Conservation (phyloP, 2,329 filamentous ascomycete species). For the Sarocladiaceae sp. region DNA sequence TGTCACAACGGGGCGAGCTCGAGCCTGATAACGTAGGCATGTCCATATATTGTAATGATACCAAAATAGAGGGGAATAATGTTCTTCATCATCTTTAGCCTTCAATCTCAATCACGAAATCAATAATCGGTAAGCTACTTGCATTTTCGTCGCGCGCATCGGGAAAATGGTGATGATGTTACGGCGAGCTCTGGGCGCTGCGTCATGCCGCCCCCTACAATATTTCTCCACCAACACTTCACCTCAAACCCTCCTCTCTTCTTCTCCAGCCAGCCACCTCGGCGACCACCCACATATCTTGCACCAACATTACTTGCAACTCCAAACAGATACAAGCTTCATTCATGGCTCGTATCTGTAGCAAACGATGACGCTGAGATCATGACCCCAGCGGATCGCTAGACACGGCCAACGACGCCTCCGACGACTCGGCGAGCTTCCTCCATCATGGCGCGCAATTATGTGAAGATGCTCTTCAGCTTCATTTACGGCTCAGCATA, state of each 20-base stretch:
- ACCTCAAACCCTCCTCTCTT: background rate
- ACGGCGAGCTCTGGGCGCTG: background rate
- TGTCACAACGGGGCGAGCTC: background rate
- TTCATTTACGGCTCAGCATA: conserved; percentile 81
- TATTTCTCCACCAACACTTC: background rate
- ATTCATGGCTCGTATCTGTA: conserved; percentile 4
- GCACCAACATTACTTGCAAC: background rate
- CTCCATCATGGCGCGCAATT: conserved; percentile 31
- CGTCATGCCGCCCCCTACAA: background rate
- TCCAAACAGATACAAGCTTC: background rate
- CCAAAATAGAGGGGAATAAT: background rate
- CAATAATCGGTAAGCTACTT: no score
- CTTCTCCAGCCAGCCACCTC: background rate
- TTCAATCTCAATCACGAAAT: background rate
- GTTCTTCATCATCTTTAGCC: background rate
- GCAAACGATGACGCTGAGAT: conserved; percentile 1
- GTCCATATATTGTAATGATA: conserved; percentile 8
- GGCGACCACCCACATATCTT: background rate
- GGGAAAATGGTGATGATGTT: no score
- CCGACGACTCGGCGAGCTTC: background rate
- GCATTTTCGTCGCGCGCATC: no score
- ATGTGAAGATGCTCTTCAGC: conserved; percentile 51
- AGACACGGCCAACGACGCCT: background rate
- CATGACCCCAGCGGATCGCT: conserved; percentile 1
- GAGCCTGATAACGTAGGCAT: background rate